These are phyloP conservation scores for Oenanthe javanica DNA, from an alignment of 140 eudicot species.

Conservation along the genomic window DNA sequence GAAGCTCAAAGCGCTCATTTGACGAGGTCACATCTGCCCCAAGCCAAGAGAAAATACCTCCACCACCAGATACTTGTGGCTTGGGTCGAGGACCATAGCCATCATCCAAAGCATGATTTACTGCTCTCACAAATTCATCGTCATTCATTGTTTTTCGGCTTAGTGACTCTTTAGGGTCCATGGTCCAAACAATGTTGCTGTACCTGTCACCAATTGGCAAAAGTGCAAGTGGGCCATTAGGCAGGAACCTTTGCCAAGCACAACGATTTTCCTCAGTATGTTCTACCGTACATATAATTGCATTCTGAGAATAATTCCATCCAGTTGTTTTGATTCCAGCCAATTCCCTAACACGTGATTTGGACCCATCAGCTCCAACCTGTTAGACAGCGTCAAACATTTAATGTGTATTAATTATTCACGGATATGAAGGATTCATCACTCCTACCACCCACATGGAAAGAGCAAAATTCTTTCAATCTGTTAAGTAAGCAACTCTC, in stretches of 20 bases:
- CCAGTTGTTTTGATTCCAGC: slow-evolving; percentile 88
- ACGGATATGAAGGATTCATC: not conserved
- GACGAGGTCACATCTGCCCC: slow-evolving; percentile 40
- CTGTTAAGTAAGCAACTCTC: too few relatives aligned
- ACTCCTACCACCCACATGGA: not conserved
- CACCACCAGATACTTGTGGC: slow-evolving; percentile 36
- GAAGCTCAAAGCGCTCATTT: slow-evolving; percentile 57
- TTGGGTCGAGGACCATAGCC: slow-evolving; percentile 85
- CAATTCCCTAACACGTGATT: slow-evolving; percentile 78
- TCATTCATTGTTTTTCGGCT: slow-evolving; percentile 55
- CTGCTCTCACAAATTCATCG: slow-evolving; percentile 56
- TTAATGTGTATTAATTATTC: not conserved
- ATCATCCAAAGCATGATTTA: slow-evolving; percentile 62
- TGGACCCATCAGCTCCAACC: slow-evolving; percentile 99
- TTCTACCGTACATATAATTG: slow-evolving; percentile 82
- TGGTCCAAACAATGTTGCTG: slow-evolving; percentile 98
- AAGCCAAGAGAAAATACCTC: slow-evolving; percentile 40
- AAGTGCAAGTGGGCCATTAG: slow-evolving; percentile 93
- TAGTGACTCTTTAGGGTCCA: slow-evolving; percentile 79
- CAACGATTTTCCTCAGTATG: slow-evolving; percentile 47
- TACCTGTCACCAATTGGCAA: slow-evolving; percentile 78
- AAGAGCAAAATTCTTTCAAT: not conserved
- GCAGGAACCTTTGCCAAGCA: slow-evolving; percentile 95
- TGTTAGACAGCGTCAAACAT: slow-evolving; percentile 14
- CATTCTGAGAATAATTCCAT: slow-evolving; percentile 87